A percentile compares a stretch with the other conserved stretches of the same genome.
Evolutionary conservation across 306 rosid species (phyloP).

Genomic region (Castanea sativa): DNA sequence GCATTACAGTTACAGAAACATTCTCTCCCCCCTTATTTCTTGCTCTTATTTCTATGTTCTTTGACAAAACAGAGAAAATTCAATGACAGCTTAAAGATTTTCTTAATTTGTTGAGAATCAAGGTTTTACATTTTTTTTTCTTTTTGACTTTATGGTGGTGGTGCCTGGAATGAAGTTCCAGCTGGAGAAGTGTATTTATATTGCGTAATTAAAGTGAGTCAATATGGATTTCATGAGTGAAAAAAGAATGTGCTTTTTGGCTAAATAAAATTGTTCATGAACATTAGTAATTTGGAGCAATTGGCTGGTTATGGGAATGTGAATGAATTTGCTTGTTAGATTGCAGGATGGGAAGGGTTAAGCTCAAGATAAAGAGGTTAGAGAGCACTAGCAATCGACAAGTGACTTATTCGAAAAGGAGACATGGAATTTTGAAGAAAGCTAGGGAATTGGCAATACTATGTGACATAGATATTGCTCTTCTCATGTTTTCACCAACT

Average conservation of each 20-base stretch:
- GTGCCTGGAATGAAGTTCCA: slow-evolving; percentile 13
- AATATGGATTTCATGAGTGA: background rate
- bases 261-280: background rate
- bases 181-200: slow-evolving; percentile 9
- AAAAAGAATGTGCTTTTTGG: background rate
- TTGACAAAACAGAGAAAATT: background rate
- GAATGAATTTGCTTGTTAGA: slow-evolving; percentile 14
- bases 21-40: too few species aligned
- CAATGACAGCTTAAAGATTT: background rate
- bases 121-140: background rate
- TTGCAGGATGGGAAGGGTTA: slow-evolving; percentile 85
- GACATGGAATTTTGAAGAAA: slow-evolving; percentile 72
- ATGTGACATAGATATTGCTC: slow-evolving; percentile 62
- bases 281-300: slow-evolving; percentile 1
- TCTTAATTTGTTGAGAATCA: background rate
- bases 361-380: slow-evolving; percentile 72
- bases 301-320: background rate
- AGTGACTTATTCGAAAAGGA: slow-evolving; percentile 68
- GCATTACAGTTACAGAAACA: background rate
- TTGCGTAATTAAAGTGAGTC: slow-evolving; percentile 24
- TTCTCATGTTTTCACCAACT: slow-evolving; percentile 86
- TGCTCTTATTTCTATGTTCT: background rate
- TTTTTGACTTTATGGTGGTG: background rate
- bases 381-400: slow-evolving; percentile 71
- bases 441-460: slow-evolving; percentile 70